Conservation (phyloP, 2,329 filamentous ascomycete species). For the Fusarium kyushuense region DNA sequence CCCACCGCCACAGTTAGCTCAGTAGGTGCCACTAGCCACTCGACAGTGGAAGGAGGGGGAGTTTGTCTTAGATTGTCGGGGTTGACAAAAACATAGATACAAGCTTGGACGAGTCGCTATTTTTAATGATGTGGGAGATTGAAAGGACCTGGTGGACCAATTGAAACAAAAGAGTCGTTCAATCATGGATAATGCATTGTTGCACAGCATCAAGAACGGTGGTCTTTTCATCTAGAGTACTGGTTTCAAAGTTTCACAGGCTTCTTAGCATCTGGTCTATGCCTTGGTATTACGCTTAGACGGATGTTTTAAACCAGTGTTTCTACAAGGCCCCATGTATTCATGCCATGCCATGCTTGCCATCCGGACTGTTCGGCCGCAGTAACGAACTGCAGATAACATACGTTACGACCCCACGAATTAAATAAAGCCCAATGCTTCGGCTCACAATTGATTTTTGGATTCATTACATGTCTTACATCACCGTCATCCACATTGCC, state of each 20-base stretch:
- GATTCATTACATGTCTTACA: constrained; percentile 18
- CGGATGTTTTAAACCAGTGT: constrained; percentile 35
- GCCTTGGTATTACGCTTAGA: constrained; percentile 23
- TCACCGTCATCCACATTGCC: constrained; percentile 2
- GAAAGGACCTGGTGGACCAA: background rate
- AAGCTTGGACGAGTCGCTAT: background rate
- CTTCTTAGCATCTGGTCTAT: constrained; percentile 11
- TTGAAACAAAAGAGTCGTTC: constrained; percentile 12
- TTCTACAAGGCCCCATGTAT: constrained; percentile 35
- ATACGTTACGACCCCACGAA: constrained; percentile 15
- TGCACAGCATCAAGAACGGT: constrained; percentile 17
- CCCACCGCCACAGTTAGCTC: constrained; percentile 26
- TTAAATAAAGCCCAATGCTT: constrained; percentile 21
- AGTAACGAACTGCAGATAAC: constrained; percentile 9
- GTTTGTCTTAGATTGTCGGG: background rate
- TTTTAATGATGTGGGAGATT: constrained; percentile 2
- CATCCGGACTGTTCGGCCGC: constrained; percentile 31
- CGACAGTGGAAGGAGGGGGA: constrained; percentile 10
- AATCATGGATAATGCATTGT: constrained; percentile 39
- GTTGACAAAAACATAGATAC: constrained; percentile 8
- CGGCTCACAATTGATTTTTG: constrained; percentile 12
- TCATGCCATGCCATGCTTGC: constrained; percentile 15
- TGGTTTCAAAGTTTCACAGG: constrained; percentile 23
- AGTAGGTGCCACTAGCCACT: constrained; percentile 20
- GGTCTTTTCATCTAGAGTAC: constrained; percentile 6